These are phyloP conservation scores for Lobulomyces angularis DNA, from an alignment of 192 early-diverging fungal species.

Conservation along the genomic window DNA sequence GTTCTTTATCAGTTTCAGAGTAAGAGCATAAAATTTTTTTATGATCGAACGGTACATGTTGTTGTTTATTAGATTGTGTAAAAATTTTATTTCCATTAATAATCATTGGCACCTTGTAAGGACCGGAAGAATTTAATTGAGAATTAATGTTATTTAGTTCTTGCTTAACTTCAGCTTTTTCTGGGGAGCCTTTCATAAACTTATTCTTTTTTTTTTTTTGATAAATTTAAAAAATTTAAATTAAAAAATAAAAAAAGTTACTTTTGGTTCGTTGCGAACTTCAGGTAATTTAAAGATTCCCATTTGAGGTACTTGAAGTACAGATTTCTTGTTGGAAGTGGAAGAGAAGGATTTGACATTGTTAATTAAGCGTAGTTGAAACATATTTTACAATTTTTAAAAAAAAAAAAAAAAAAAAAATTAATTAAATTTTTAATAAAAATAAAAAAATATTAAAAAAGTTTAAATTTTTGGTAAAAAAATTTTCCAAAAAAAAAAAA, in stretches of 20 bases:
- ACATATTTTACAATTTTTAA: too few relatives aligned
- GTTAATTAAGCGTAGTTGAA: too few relatives aligned
- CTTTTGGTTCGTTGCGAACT: slow-evolving; percentile 79
- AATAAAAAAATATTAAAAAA: too few relatives aligned
- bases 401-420: too few relatives aligned
- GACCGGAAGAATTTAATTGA: slow-evolving; percentile 24
- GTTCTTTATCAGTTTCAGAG: slow-evolving; percentile 64
- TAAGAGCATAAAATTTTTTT: slow-evolving; percentile 64
- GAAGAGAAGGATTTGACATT: too few relatives aligned
- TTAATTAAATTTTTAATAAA: too few relatives aligned
- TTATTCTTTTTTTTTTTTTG: slow-evolving; percentile 22
- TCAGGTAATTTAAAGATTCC: slow-evolving; percentile 70
- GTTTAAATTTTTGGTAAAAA: too few relatives aligned
- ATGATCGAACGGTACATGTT: slow-evolving; percentile 76
- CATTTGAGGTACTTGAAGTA: slow-evolving; percentile 47
- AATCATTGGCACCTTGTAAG: slow-evolving; percentile 67
- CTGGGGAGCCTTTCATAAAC: slow-evolving; percentile 63
- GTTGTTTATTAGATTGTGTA: slow-evolving; percentile 40
- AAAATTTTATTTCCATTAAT: slow-evolving; percentile 75
- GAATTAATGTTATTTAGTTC: slow-evolving; percentile 66
- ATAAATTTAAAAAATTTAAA: background rate
- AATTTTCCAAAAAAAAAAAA: too few relatives aligned
- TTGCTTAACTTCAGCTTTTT: slow-evolving; percentile 57
- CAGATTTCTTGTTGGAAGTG: too few relatives aligned
- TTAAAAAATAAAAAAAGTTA: slow-evolving; percentile 6